Conservation (phyloP, 352 stramenopile genomes). For the Phytophthora sojae region DNA sequence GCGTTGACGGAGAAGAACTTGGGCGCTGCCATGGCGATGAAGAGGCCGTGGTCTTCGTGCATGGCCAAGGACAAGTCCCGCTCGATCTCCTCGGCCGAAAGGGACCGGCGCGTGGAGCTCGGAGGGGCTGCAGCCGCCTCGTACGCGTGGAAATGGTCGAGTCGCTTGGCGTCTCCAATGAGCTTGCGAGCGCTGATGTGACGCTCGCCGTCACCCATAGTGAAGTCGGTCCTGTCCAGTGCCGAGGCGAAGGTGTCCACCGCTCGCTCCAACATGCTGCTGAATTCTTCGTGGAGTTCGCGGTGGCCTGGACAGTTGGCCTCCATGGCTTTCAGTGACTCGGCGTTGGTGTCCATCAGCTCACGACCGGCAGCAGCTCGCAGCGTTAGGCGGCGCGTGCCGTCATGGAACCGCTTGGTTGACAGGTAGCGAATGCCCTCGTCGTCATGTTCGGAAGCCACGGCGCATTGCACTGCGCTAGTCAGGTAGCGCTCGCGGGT, state of each 20-base stretch:
- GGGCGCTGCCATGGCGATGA: constrained; percentile 46
- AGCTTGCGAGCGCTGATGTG: constrained; percentile 47
- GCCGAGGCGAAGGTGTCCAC: constrained; percentile 47
- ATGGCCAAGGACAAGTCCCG: constrained; percentile 54
- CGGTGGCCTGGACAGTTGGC: constrained; percentile 52
- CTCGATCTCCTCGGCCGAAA: constrained; percentile 16
- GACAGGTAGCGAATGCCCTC: constrained; percentile 37
- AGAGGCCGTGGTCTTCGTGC: constrained; percentile 67
- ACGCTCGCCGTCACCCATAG: constrained; percentile 41
- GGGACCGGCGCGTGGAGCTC: constrained; percentile 1
- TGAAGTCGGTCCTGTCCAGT: constrained; percentile 53
- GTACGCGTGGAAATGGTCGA: constrained; percentile 80
- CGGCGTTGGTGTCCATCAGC: constrained; percentile 27
- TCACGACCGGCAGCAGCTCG: constrained; percentile 49
- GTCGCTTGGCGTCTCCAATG: constrained; percentile 48
- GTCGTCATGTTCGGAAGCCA: constrained; percentile 33
- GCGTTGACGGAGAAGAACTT: constrained; percentile 52
- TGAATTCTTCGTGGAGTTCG: constrained; percentile 52
- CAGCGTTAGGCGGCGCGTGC: constrained; percentile 58
- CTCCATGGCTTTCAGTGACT: constrained; percentile 25
- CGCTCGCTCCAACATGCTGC: constrained; percentile 44
- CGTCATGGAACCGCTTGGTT: constrained; percentile 58
- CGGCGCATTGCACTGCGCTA: constrained; percentile 46
- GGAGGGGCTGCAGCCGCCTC: constrained; percentile 28
- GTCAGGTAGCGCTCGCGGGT: constrained; percentile 46